phyloP scores from a whole-genome alignment of 352 stramenopile genomes.

The Pythium apleroticum region DNA sequence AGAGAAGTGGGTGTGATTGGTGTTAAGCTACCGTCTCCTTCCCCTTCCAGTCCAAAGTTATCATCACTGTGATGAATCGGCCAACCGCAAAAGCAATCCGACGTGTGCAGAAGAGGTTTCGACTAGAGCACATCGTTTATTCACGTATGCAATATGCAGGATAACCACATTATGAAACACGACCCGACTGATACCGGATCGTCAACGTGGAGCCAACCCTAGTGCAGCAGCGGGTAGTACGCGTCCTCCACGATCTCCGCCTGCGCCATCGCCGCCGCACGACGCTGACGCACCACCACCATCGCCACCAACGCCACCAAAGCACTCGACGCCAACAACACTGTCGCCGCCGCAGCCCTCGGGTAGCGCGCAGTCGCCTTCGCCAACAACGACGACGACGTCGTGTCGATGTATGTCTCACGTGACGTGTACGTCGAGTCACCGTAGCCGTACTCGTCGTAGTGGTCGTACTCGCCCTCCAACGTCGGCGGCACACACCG shows the following conservation, averaged over 20 bases:
- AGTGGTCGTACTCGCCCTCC: not conserved
- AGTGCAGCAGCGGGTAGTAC: slow-evolving; percentile 65
- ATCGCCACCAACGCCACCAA: slow-evolving; percentile 54
- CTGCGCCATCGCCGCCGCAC: slow-evolving; percentile 18
- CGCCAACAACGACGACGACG: slow-evolving; percentile 25
- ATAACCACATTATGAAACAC: too few species aligned
- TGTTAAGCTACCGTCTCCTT: too few species aligned
- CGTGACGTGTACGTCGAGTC: not conserved
- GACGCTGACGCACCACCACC: slow-evolving; percentile 46
- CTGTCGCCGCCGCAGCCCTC: slow-evolving; percentile 32
- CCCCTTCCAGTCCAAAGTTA: too few species aligned
- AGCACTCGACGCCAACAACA: slow-evolving; percentile 36
- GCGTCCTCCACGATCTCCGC: slow-evolving; percentile 39
- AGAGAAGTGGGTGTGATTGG: too few species aligned
- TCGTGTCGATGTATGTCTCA: slow-evolving; percentile 22
- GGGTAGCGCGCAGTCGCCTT: slow-evolving; percentile 23
- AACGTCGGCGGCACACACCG: slow-evolving; percentile 42
- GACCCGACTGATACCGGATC: too few species aligned
- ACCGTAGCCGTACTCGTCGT: not conserved
- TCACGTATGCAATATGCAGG: too few species aligned
- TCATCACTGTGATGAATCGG: too few species aligned
- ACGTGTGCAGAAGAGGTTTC: too few species aligned
- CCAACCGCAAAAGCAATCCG: too few species aligned
- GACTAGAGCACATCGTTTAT: too few species aligned
- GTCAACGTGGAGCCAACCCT: too few species aligned